These are phyloP conservation scores for Cutaneotrichosporon cavernicola DNA, from an alignment of 1,284 basidiomycete species.

Conservation along the genomic window DNA sequence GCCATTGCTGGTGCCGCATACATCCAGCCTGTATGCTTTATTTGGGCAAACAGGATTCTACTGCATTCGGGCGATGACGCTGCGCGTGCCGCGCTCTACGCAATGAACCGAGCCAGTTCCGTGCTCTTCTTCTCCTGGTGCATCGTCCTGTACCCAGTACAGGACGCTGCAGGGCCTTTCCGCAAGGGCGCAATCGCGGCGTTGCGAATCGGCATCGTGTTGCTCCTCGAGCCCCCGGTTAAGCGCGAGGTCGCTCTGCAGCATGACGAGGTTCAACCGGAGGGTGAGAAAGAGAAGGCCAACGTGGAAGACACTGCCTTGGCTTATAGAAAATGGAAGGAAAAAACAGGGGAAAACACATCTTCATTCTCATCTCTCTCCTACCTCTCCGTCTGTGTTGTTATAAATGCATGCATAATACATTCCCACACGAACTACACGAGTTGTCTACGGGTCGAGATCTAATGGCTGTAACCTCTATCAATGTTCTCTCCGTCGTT, in stretches of 20 bases:
- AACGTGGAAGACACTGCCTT: background rate
- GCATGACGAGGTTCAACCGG: background rate
- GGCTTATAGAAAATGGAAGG: background rate
- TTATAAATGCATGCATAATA: background rate
- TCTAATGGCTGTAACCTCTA: background rate
- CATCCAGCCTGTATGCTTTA: too few relatives aligned
- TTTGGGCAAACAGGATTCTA: too few relatives aligned
- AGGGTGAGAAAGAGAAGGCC: background rate
- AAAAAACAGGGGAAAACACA: background rate
- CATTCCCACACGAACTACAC: background rate
- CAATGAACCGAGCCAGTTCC: too few relatives aligned
- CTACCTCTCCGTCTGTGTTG: background rate
- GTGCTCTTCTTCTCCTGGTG: too few relatives aligned
- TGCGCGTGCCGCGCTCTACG: too few relatives aligned
- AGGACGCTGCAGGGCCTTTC: too few relatives aligned
- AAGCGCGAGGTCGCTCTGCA: background rate
- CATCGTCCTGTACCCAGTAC: too few relatives aligned
- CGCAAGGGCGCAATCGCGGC: too few relatives aligned
- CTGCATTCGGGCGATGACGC: too few relatives aligned
- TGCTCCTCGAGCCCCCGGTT: conserved; percentile 7
- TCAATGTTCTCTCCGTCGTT: background rate
- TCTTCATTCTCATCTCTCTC: too few relatives aligned
- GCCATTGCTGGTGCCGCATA: too few relatives aligned
- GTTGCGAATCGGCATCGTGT: conserved; percentile 2
- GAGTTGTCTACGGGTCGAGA: background rate